Evolutionary conservation across 148 eudicot species (phyloP).

Genomic region (Silene conica): DNA sequence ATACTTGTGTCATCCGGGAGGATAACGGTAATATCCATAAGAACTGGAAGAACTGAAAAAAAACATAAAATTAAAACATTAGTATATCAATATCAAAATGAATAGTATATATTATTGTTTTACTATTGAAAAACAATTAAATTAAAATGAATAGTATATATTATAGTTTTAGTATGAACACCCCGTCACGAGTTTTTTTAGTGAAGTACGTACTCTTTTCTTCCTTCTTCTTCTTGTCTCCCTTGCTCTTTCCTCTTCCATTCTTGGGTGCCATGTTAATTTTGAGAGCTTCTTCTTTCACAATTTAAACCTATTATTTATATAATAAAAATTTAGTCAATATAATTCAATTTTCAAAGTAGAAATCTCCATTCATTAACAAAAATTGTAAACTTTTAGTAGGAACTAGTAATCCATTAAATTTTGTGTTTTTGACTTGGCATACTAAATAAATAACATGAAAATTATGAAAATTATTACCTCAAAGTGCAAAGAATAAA

Average conservation of each 20-base stretch:
- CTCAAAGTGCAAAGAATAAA: not conserved
- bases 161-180: too few species aligned
- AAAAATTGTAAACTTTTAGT: too few species aligned
- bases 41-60: constrained; percentile 81
- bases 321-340: constrained; percentile 1
- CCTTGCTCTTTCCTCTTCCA: constrained; percentile 85
- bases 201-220: constrained; percentile 98
- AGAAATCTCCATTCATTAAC: not conserved
- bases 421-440: too few species aligned
- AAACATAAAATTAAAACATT: not conserved
- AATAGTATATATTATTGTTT: not conserved
- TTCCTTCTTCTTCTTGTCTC: constrained; percentile 98
- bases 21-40: constrained; percentile 64
- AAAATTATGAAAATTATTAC: too few species aligned
- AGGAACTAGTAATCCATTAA: too few species aligned
- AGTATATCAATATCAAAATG: not conserved
- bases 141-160: too few species aligned
- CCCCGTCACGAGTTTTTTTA: too few species aligned
- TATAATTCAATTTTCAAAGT: not conserved
- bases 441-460: not conserved
- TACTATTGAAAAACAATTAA: not conserved
- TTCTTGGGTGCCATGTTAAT: constrained; percentile 99
- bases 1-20: constrained; percentile 83
- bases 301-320: constrained; percentile 5
- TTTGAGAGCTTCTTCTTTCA: too few species aligned